Evolutionary conservation across 306 rosid genomes (phyloP).

Genomic region (Fragaria nilgerrensis): DNA sequence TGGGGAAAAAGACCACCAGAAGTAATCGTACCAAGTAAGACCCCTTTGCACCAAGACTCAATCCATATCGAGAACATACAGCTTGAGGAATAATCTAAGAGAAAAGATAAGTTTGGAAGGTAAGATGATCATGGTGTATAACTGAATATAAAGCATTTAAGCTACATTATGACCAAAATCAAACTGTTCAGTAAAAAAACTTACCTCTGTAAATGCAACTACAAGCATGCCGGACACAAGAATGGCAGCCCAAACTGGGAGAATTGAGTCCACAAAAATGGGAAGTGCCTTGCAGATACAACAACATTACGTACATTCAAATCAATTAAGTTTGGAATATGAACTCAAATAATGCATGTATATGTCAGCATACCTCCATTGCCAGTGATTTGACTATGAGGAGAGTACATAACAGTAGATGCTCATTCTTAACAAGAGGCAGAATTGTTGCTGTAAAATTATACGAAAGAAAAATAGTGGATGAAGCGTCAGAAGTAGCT

Average conservation of each 20-base stretch:
- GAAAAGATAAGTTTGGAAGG: constrained; percentile 1
- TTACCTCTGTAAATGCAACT: constrained; percentile 56
- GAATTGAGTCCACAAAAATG: constrained; percentile 44
- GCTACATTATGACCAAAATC: background rate
- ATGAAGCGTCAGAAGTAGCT: background rate
- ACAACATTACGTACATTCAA: background rate
- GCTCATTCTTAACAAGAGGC: constrained; percentile 76
- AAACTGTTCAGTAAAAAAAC: background rate
- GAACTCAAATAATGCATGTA: background rate
- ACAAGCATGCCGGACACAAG: constrained; percentile 48
- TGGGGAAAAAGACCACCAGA: constrained; percentile 57
- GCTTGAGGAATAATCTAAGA: constrained; percentile 78
- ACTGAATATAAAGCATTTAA: background rate
- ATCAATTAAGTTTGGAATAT: background rate
- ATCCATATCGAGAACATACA: constrained; percentile 62
- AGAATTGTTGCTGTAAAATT: constrained; percentile 58
- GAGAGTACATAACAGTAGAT: constrained; percentile 73
- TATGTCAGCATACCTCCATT: constrained; percentile 53
- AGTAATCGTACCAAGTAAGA: constrained; percentile 56
- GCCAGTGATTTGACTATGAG: constrained; percentile 76
- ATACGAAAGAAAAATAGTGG: constrained; percentile 5
- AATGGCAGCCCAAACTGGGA: constrained; percentile 52
- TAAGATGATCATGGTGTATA: background rate
- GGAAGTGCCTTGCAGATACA: constrained; percentile 59
- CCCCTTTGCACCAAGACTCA: constrained; percentile 57